Evolutionary conservation across 1,284 basidiomycete genomes (phyloP).

Genomic region (Fistulinella cinereoalba): DNA sequence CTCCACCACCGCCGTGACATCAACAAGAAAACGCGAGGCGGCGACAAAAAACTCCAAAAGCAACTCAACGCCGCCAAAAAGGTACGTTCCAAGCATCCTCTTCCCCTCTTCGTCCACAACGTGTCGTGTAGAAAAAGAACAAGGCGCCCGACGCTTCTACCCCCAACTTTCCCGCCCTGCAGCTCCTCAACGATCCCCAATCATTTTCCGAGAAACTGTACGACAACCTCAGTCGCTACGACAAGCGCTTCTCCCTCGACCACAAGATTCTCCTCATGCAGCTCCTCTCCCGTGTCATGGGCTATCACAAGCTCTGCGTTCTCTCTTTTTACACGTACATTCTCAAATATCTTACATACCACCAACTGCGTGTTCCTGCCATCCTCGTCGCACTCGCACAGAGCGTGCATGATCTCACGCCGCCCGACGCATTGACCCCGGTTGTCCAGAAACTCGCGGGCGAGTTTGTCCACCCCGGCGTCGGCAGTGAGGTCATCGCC

Average conservation of each 20-base stretch:
- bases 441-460: constrained; percentile 90
- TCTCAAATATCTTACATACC: constrained; percentile 90
- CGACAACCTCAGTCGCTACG: constrained; percentile 80
- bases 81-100: constrained; percentile 35
- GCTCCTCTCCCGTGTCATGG: constrained; percentile 94
- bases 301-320: constrained; percentile 89
- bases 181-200: constrained; percentile 94
- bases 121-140: constrained; percentile 59
- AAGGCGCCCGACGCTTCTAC: constrained; percentile 43
- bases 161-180: constrained; percentile 90
- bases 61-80: constrained; percentile 69
- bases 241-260: constrained; percentile 92
- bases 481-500: constrained; percentile 92
- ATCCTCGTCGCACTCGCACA: constrained; percentile 96
- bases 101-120: neutral
- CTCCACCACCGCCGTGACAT: constrained; percentile 83
- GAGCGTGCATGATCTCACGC: constrained; percentile 93
- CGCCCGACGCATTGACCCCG: constrained; percentile 89
- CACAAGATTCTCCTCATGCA: constrained; percentile 99
- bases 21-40: constrained; percentile 85
- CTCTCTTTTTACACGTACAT: constrained; percentile 98
- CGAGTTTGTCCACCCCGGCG: constrained; percentile 97
- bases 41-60: constrained; percentile 76
- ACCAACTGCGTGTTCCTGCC: constrained; percentile 90
- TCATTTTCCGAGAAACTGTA: constrained; percentile 95